Percentiles rank a stretch among this genome's conserved stretches.
Evolutionary conservation across 148 eudicot species (phyloP).

Genomic region (Arctostaphylos glauca): DNA sequence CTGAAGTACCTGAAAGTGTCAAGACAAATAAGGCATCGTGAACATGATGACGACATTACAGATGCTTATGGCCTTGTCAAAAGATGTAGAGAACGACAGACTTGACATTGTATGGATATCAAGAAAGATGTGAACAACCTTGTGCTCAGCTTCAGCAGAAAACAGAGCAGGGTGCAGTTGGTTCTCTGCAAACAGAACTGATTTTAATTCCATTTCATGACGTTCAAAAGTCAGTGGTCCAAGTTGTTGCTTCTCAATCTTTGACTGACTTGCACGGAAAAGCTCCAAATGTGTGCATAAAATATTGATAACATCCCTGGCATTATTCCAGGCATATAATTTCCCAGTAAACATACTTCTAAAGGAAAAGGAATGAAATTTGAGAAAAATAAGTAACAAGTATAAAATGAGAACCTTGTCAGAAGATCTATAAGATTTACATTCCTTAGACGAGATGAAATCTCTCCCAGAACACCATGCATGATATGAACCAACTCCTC

Average conservation of each 20-base stretch:
- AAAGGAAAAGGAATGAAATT: background rate
- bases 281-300: constrained; percentile 75
- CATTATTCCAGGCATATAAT: constrained; percentile 25
- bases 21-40: constrained; percentile 8
- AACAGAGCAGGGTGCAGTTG: constrained; percentile 87
- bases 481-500: constrained; percentile 85
- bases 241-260: constrained; percentile 55
- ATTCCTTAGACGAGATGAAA: constrained; percentile 74
- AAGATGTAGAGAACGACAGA: constrained; percentile 11
- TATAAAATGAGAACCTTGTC: constrained; percentile 56
- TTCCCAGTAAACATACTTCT: constrained; percentile 3
- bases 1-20: constrained; percentile 75
- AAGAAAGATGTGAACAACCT: constrained; percentile 41
- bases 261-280: constrained; percentile 69
- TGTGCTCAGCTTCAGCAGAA: constrained; percentile 93
- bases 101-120: background rate
- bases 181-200: constrained; percentile 63
- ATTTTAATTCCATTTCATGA: constrained; percentile 67
- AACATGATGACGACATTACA: constrained; percentile 12
- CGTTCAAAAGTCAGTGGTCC: constrained; percentile 56
- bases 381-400: constrained; percentile 6
- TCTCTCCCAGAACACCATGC: constrained; percentile 79
- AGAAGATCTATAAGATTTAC: constrained; percentile 85
- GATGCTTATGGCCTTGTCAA: background rate
- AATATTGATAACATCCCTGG: constrained; percentile 85